Percentiles rank a stretch among this genome's conserved stretches.
These are phyloP conservation scores for Tulasnella sp. DNA, from an alignment of 768 basidiomycete species.

Conservation along the genomic window DNA sequence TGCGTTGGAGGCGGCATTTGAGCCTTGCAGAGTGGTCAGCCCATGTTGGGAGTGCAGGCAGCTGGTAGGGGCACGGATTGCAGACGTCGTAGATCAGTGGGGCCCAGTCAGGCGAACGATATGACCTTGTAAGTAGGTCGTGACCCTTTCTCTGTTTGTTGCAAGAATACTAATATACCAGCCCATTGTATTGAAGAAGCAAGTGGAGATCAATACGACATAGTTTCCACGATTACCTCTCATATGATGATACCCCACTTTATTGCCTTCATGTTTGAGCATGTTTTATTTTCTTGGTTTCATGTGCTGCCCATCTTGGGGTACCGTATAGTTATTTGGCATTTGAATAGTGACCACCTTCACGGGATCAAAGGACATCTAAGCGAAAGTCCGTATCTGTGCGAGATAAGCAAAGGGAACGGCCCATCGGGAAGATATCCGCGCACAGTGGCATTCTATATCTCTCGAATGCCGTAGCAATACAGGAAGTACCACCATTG, in stretches of 20 bases:
- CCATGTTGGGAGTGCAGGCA: not conserved
- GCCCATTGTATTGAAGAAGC: not conserved
- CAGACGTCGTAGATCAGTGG: not conserved
- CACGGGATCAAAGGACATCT: no score
- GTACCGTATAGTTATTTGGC: no score
- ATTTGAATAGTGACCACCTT: no score
- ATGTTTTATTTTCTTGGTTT: not conserved
- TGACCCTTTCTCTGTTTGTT: no score
- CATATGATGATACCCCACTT: not conserved
- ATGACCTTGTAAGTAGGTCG: not conserved
- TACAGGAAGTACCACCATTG: not conserved
- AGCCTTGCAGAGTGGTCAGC: not conserved
- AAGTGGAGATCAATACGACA: not conserved
- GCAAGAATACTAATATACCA: no score
- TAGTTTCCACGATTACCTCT: not conserved
- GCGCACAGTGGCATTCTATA: not conserved
- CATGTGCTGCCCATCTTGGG: no score
- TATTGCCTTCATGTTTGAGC: not conserved
- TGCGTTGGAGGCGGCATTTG: not conserved
- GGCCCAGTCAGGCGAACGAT: not conserved
- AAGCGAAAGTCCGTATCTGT: no score
- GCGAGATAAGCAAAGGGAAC: no score
- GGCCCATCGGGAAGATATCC: no score
- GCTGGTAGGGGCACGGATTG: not conserved
- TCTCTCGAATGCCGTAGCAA: not conserved